Conservation (phyloP, 768 basidiomycete genomes). For the Dictyophora rubrovolvata region DNA sequence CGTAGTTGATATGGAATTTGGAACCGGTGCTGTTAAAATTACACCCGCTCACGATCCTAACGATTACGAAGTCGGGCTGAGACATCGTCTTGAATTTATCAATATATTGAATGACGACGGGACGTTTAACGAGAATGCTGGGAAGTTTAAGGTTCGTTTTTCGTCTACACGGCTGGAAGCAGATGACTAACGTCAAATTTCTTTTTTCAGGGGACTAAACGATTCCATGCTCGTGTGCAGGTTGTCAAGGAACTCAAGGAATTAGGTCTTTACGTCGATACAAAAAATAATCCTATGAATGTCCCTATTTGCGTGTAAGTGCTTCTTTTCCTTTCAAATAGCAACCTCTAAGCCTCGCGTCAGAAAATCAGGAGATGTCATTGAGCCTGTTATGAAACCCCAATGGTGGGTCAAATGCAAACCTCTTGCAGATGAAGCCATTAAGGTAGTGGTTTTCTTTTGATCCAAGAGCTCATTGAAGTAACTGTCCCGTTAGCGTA, state of each 20-base stretch:
- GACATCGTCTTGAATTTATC: constrained; percentile 86
- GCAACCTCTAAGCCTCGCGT: not conserved
- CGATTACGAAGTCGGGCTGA: constrained; percentile 87
- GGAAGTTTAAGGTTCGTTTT: constrained; percentile 53
- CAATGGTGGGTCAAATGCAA: constrained; percentile 99
- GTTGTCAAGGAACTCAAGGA: constrained; percentile 81
- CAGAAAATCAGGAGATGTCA: constrained; percentile 94
- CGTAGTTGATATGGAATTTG: constrained; percentile 86
- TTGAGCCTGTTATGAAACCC: constrained; percentile 90
- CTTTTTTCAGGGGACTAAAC: constrained; percentile 77
- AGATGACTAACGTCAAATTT: not conserved
- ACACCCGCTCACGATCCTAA: constrained; percentile 97
- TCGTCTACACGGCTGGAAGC: not conserved
- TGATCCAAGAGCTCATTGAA: not conserved
- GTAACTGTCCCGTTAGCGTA: constrained; percentile 45
- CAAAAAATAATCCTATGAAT: constrained; percentile 95
- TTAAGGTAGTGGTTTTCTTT: constrained; percentile 44
- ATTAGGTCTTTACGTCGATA: constrained; percentile 75
- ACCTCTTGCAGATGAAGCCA: constrained; percentile 80
- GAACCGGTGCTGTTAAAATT: constrained; percentile 98
- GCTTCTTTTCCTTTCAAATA: not conserved
- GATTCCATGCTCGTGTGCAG: constrained; percentile 83
- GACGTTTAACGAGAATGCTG: constrained; percentile 86
- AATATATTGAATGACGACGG: constrained; percentile 96
- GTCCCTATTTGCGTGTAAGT: constrained; percentile 84